phyloP scores from a whole-genome alignment of 306 rosid species.

The Fagus sylvatica region DNA sequence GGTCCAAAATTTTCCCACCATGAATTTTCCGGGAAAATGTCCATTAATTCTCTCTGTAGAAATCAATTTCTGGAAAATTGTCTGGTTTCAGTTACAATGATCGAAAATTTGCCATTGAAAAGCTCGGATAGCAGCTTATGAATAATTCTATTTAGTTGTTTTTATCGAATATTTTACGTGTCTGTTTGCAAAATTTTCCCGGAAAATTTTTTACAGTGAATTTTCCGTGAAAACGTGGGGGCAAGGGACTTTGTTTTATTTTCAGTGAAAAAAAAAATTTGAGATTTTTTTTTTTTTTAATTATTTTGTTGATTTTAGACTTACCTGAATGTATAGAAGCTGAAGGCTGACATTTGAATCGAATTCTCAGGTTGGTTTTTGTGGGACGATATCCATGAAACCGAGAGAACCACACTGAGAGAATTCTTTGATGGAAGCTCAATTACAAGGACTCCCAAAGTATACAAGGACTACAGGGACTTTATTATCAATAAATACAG shows the following conservation, averaged over 20 bases:
- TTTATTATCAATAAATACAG: conserved; percentile 83
- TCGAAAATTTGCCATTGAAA: neutral
- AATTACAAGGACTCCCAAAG: conserved; percentile 65
- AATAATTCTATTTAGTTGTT: neutral
- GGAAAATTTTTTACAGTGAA: neutral
- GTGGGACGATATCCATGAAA: conserved; percentile 94
- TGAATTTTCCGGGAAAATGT: too few species aligned
- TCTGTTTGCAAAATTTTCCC: too few species aligned
- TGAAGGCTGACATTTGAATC: neutral
- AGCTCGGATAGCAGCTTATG: neutral
- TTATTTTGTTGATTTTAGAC: neutral
- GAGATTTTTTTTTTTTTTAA: neutral
- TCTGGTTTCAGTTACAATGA: neutral
- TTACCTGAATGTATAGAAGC: neutral
- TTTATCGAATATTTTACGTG: neutral
- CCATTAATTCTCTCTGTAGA: neutral
- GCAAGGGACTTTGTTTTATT: neutral
- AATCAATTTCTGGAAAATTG: neutral
- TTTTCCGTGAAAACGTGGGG: neutral
- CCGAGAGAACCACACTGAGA: conserved; percentile 53
- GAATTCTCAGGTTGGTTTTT: conserved; percentile 71
- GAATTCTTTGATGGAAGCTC: conserved; percentile 82
- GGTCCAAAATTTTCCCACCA: too few species aligned
- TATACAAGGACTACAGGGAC: conserved; percentile 81
- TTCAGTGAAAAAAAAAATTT: neutral